These are phyloP conservation scores for Laguncularia racemosa DNA, from an alignment of 345 rosid genomes.

Conservation along the genomic window DNA sequence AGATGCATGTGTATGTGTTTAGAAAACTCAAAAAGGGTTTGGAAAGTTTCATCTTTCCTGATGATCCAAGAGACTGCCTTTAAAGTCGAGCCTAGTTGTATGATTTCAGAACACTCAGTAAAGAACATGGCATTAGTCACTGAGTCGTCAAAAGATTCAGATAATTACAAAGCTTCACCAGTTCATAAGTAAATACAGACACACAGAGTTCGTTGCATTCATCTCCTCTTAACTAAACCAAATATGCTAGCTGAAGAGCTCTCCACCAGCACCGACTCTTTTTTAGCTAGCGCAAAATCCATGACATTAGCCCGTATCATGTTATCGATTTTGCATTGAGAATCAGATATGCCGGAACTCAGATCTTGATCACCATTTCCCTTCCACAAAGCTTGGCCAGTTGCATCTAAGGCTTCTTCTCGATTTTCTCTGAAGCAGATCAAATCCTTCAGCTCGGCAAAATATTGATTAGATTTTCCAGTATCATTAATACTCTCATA, in stretches of 20 bases:
- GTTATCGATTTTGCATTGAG: slow-evolving; percentile 14
- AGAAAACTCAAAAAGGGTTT: too few species aligned
- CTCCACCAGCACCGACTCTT: slow-evolving; percentile 5
- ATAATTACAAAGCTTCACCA: too few species aligned
- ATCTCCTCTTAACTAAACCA: slow-evolving; percentile 33
- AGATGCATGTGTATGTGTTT: too few species aligned
- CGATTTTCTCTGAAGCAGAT: slow-evolving; percentile 15
- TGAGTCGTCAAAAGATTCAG: too few species aligned
- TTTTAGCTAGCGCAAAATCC: slow-evolving; percentile 15
- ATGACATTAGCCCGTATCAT: slow-evolving; percentile 28
- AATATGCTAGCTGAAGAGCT: not conserved
- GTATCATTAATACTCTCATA: slow-evolving; percentile 13
- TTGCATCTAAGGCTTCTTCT: not conserved
- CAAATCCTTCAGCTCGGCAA: slow-evolving; percentile 29
- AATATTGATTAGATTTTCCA: slow-evolving; percentile 5
- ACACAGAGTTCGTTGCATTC: not conserved
- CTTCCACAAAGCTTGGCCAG: slow-evolving; percentile 1
- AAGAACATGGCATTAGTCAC: too few species aligned
- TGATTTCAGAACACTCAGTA: too few species aligned
- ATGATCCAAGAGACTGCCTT: too few species aligned
- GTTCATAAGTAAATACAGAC: too few species aligned
- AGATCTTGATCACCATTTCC: slow-evolving; percentile 4
- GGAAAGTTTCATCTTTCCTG: too few species aligned
- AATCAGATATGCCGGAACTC: slow-evolving; percentile 1
- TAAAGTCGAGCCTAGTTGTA: too few species aligned